These are phyloP conservation scores for Vanderwaltozyma yarrowii DNA, from an alignment of 805 yeast species.

Conservation along the genomic window DNA sequence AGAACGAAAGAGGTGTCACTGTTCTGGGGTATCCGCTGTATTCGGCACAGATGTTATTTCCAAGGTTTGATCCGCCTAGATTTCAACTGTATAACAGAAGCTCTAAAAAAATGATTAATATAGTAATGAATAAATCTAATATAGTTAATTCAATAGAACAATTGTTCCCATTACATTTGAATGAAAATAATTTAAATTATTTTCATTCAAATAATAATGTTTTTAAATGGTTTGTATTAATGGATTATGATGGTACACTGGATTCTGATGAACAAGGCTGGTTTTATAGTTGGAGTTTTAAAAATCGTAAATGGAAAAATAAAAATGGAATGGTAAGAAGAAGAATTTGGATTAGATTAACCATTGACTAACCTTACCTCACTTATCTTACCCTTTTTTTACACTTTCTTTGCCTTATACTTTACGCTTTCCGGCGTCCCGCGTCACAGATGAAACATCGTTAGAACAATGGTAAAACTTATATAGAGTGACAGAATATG, in stretches of 20 bases:
- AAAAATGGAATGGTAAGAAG: constrained; percentile 54
- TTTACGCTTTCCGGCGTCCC: too few relatives aligned
- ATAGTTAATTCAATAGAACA: constrained; percentile 10
- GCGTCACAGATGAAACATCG: background rate
- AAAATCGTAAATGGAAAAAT: constrained; percentile 51
- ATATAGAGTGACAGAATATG: too few relatives aligned
- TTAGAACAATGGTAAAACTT: background rate
- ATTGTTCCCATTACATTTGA: constrained; percentile 13
- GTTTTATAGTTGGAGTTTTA: constrained; percentile 50
- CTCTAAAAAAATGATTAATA: constrained; percentile 3
- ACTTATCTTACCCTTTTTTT: too few relatives aligned
- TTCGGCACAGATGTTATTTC: constrained; percentile 37
- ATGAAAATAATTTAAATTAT: background rate
- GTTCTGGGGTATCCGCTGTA: constrained; percentile 44
- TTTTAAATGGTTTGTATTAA: constrained; percentile 57
- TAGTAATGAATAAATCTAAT: background rate
- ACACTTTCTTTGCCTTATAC: too few relatives aligned
- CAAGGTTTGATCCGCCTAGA: constrained; percentile 39
- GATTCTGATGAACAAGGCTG: constrained; percentile 85
- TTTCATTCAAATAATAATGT: background rate
- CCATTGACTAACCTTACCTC: background rate
- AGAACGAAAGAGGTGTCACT: constrained; percentile 46
- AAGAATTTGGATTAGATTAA: constrained; percentile 49
- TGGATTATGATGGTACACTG: constrained; percentile 35
- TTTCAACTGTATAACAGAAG: constrained; percentile 17